These are phyloP conservation scores for Pseudogymnoascus sp. DNA, from an alignment of 2,329 filamentous ascomycete species.

Conservation along the genomic window DNA sequence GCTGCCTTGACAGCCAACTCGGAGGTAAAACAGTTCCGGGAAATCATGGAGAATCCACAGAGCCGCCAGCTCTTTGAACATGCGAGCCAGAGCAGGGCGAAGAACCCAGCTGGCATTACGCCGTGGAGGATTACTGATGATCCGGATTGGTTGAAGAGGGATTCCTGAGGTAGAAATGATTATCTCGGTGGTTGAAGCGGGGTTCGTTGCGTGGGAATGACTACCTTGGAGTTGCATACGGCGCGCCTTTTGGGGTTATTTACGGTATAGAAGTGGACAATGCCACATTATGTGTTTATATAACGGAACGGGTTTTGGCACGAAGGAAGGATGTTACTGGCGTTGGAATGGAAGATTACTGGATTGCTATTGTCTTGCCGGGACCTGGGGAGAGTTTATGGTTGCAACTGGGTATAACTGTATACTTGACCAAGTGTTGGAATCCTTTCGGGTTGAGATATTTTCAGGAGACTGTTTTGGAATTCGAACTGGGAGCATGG, in stretches of 20 bases:
- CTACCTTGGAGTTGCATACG: neutral
- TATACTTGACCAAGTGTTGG: neutral
- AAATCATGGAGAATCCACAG: slow-evolving; percentile 26
- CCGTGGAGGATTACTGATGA: slow-evolving; percentile 55
- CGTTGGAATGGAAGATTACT: neutral
- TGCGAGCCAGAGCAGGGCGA: slow-evolving; percentile 46
- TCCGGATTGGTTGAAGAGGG: slow-evolving; percentile 47
- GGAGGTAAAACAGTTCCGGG: slow-evolving; percentile 43
- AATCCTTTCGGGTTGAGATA: neutral
- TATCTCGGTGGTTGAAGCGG: slow-evolving; percentile 39
- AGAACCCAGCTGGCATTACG: slow-evolving; percentile 51
- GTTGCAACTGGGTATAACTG: neutral
- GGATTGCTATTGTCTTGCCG: neutral
- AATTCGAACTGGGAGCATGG: neutral
- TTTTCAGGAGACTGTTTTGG: neutral
- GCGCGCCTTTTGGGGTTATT: neutral
- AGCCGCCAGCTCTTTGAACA: slow-evolving; percentile 43
- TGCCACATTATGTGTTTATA: neutral
- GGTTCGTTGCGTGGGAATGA: slow-evolving; percentile 18
- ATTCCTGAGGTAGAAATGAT: slow-evolving; percentile 16
- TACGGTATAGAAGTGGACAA: neutral
- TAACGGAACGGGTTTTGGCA: neutral
- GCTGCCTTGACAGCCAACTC: slow-evolving; percentile 42
- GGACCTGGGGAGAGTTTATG: neutral
- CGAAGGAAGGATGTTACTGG: neutral